These are phyloP conservation scores for Arxiozyma telluris DNA, from an alignment of 1,139 yeast species.

Conservation along the genomic window DNA sequence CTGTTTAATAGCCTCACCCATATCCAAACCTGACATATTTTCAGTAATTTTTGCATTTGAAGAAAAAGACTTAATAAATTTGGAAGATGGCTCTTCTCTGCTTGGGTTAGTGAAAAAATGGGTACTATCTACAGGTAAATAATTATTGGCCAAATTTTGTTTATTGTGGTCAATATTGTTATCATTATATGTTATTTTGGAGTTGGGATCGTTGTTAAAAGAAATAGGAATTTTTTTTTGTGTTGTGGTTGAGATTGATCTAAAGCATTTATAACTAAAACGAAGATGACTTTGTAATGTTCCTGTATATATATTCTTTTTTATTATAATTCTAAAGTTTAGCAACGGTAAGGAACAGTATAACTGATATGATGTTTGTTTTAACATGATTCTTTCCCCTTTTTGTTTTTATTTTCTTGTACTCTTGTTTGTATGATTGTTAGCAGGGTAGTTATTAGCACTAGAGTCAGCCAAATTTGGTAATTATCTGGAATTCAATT, in stretches of 20 bases:
- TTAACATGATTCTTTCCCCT: neutral
- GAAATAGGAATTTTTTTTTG: neutral
- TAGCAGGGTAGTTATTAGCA: neutral
- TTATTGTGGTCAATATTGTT: neutral
- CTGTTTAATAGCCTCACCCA: conserved; percentile 16
- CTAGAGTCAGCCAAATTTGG: too few species aligned
- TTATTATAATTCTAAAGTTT: neutral
- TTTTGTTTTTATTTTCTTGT: too few species aligned
- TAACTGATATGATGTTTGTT: neutral
- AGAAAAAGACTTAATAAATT: too few species aligned
- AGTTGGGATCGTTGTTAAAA: neutral
- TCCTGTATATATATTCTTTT: too few species aligned
- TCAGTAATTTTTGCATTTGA: neutral
- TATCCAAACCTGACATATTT: conserved; percentile 6
- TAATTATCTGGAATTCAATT: too few species aligned
- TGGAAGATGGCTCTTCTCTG: neutral
- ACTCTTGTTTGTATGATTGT: neutral
- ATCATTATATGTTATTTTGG: neutral
- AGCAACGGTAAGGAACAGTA: neutral
- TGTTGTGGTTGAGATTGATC: neutral
- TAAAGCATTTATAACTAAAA: neutral
- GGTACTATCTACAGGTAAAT: neutral
- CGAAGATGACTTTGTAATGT: neutral
- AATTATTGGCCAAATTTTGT: too few species aligned
- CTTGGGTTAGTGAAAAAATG: conserved; percentile 14